Evolutionary conservation across 106 monocot genomes (phyloP).

Genomic region (Acorus calamus): DNA sequence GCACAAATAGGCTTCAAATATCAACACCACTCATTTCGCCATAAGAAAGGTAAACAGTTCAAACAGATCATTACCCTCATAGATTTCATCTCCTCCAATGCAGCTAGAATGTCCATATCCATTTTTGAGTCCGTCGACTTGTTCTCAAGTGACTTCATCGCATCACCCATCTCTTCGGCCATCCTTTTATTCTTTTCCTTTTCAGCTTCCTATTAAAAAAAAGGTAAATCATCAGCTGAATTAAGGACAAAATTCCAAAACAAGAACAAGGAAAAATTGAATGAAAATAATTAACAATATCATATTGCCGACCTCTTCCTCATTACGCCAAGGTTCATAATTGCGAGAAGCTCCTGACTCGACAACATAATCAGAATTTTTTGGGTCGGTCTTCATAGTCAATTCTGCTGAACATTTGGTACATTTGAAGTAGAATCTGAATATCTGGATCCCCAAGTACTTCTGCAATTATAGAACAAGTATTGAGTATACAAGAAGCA

Average conservation of each 20-base stretch:
- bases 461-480: conserved; percentile 34
- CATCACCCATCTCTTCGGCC: conserved; percentile 92
- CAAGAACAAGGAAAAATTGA: not conserved
- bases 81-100: conserved; percentile 92
- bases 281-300: not conserved
- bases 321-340: conserved; percentile 92
- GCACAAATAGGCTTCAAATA: too few species aligned
- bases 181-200: conserved; percentile 61
- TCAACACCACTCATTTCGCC: not conserved
- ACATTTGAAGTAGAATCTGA: conserved; percentile 91
- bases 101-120: conserved; percentile 93
- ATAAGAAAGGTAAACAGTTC: not conserved
- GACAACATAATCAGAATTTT: conserved; percentile 84
- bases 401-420: conserved; percentile 85
- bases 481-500: not conserved
- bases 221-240: not conserved
- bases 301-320: conserved; percentile 49
- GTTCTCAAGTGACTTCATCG: conserved; percentile 86
- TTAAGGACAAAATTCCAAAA: not conserved
- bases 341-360: conserved; percentile 92
- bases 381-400: conserved; percentile 81
- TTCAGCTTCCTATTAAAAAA: conserved; percentile 29
- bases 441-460: conserved; percentile 92
- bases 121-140: conserved; percentile 83
- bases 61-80: conserved; percentile 49